Evolutionary conservation across 163 green algal genomes (phyloP).

Genomic region (Chloroidium sp.): DNA sequence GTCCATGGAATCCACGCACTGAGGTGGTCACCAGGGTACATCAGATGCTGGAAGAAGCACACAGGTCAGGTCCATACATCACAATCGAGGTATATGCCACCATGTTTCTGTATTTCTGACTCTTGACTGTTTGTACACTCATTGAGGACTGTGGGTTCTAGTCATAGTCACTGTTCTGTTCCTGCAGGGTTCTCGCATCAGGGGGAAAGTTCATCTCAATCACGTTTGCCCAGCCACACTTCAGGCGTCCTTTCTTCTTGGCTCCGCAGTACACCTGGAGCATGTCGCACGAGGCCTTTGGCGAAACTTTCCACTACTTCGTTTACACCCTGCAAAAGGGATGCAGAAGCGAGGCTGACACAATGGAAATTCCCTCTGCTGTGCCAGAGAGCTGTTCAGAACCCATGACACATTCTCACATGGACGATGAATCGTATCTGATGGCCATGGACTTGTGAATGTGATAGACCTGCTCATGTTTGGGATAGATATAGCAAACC

Average conservation of each 20-base stretch:
- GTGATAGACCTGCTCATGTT: not conserved
- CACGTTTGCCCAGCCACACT: conserved; percentile 50
- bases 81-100: not conserved
- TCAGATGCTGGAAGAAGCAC: conserved; percentile 11
- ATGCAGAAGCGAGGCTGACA: not conserved
- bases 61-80: conserved; percentile 8
- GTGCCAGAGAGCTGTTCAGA: not conserved
- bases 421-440: conserved; percentile 20
- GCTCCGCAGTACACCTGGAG: conserved; percentile 15
- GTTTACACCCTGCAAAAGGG: conserved; percentile 32
- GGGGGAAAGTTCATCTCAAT: conserved; percentile 34
- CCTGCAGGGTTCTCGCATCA: conserved; percentile 28
- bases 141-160: not conserved
- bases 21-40: conserved; percentile 3
- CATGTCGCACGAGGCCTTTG: conserved; percentile 21
- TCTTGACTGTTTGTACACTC: not conserved
- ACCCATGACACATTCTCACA: conserved; percentile 18
- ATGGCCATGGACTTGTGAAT: conserved; percentile 9
- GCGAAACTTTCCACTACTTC: conserved; percentile 39
- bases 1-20: conserved; percentile 25
- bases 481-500: not conserved
- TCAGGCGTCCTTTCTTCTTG: conserved; percentile 22
- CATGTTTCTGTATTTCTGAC: not conserved
- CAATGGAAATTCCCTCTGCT: not conserved
- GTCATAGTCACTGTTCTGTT: not conserved